Base-by-base conservation (phyloP, 352 stramenopile species). In the Phytopythium cucurbitacearum region DNA sequence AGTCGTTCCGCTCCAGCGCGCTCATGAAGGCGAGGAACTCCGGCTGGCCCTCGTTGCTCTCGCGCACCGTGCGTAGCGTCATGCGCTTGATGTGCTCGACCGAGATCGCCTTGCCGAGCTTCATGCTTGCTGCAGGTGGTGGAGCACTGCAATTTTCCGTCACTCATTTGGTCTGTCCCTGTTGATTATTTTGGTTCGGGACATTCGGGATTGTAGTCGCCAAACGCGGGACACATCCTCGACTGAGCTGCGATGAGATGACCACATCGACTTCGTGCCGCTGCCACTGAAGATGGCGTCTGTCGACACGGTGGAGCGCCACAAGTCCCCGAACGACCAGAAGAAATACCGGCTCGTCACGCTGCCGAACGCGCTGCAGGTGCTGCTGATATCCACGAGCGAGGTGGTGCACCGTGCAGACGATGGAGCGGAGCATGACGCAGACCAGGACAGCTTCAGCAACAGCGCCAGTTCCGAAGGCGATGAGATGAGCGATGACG, bases 61-160 rank as follows among this genome's bases (percentile, higher is more conserved):
- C 84, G 62, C 79, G 77, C 52, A 91, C 64, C 12, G 84, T 91
- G 61, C 85, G 85, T 74, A 90, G 73, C 65, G 85, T 95, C 85
- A 95, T 95, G 70, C 84, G 84, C 79, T 93, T 93, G 69, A 95
- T 91, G 63, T 95, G 85, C 70, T 92, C 85, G 62, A 87, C 73
- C 53, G 83, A 88, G 52, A 93, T 74, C 53, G 73, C 78, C 60
- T 82, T 84, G 42, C 75, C 63, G 52, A 93, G 76, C 77, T 90
- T 93, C 82, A 93, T 92, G 54, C 48, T 76, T 16, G 33, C 42
- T 45, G 21, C 21, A 2, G 21, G 21, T 28, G 21, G 21, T 28
- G 21, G 21, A 2, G 21, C 21, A 28, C 21, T 28, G 21, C 21
- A 28, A 28, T 28, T 28, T 28, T 28, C 21, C 21, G 21, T 28